Percentiles rank a stretch among this genome's conserved stretches.
phyloP scores from a whole-genome alignment of 495 filamentous ascomycete genomes.

The Penicillium mononematosum region DNA sequence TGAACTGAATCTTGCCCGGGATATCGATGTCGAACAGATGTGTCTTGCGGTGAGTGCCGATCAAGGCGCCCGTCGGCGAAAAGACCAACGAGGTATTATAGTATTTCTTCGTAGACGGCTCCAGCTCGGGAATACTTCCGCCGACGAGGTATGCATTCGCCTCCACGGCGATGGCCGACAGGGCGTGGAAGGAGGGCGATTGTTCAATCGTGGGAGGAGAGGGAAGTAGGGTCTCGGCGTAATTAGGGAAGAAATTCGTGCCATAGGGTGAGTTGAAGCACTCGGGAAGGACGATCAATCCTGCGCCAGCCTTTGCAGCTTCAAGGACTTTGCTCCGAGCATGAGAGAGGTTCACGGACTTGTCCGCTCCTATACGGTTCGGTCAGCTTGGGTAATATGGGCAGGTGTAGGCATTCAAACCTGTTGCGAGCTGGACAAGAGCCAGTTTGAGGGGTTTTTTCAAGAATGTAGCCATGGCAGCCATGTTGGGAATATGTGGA shows the following conservation, averaged over 20 bases:
- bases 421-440: conserved; percentile 76
- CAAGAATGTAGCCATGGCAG: conserved; percentile 55
- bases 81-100: conserved; percentile 93
- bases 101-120: conserved; percentile 63
- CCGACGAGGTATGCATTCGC: conserved; percentile 78
- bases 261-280: conserved; percentile 99
- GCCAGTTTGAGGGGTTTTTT: conserved; percentile 76
- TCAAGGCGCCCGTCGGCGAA: conserved; percentile 67
- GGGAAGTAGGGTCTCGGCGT: conserved; percentile 83
- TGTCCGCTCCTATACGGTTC: conserved; percentile 63
- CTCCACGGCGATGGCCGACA: conserved; percentile 74
- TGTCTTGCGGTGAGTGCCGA: conserved; percentile 87
- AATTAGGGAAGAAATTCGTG: conserved; percentile 83
- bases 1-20: conserved; percentile 88
- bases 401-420: conserved; percentile 28
- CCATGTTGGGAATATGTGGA: conserved; percentile 3
- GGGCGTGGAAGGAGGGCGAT: conserved; percentile 79
- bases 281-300: conserved; percentile 64
- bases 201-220: conserved; percentile 69
- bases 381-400: not conserved
- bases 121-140: conserved; percentile 87
- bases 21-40: conserved; percentile 99
- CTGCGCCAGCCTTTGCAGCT: conserved; percentile 70
- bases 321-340: conserved; percentile 81
- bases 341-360: conserved; percentile 76